A percentile compares a stretch with the other conserved stretches of the same genome.
Conservation (phyloP, 305 asterid genomes). For the Fraxinus paxiana region DNA sequence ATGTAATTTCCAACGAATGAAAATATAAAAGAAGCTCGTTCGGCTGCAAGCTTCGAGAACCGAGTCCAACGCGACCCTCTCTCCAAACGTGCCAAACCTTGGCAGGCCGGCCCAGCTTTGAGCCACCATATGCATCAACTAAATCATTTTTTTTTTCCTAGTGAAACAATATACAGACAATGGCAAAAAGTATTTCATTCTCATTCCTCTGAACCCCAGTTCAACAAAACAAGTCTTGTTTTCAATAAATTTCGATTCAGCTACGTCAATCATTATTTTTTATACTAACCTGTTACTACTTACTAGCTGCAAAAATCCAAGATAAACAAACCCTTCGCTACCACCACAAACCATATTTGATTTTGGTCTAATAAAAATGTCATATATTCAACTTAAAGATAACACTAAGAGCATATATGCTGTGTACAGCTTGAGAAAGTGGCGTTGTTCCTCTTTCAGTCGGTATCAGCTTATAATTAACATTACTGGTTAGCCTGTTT, state of each 20-base stretch:
- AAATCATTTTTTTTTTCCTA: background rate
- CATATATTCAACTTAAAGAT: background rate
- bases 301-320: background rate
- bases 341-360: background rate
- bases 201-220: background rate
- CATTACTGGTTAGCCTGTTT: background rate
- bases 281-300: background rate
- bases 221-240: background rate
- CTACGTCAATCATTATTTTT: background rate
- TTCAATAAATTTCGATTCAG: background rate
- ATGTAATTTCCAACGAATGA: background rate
- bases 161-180: background rate
- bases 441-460: background rate
- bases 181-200: background rate
- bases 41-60: background rate
- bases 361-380: background rate
- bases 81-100: background rate
- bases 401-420: background rate
- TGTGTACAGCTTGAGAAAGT: background rate
- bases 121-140: background rate
- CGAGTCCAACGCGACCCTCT: background rate
- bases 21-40: background rate
- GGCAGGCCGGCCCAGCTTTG: background rate
- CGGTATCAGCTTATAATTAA: background rate
- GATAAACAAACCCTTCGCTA: background rate